Conservation (phyloP, 2,329 filamentous ascomycete genomes). For the Colletotrichum euphorbiae region DNA sequence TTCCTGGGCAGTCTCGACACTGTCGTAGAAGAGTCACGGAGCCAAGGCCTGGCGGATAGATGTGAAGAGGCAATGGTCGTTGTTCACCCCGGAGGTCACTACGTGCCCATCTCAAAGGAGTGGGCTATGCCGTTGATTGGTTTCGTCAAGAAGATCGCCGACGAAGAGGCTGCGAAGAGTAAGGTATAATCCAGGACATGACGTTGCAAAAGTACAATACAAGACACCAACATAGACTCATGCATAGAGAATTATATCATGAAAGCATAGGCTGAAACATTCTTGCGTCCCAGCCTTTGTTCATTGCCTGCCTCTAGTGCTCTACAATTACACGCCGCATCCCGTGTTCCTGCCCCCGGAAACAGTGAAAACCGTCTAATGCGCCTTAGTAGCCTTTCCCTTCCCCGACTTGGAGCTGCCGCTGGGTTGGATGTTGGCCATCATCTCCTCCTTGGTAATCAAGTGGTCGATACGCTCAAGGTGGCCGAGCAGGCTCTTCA, state of each 20-base stretch:
- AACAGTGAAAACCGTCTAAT: slow-evolving; percentile 40
- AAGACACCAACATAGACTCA: slow-evolving; percentile 31
- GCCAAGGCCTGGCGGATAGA: slow-evolving; percentile 72
- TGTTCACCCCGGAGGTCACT: slow-evolving; percentile 89
- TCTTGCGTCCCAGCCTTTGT: slow-evolving; percentile 33
- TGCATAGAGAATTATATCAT: slow-evolving; percentile 15
- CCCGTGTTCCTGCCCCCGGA: background rate
- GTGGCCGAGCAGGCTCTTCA: slow-evolving; percentile 89
- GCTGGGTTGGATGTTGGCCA: slow-evolving; percentile 90
- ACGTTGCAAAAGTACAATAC: too few relatives aligned
- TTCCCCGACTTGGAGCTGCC: slow-evolving; percentile 51
- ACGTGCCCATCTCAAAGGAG: slow-evolving; percentile 85
- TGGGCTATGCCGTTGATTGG: slow-evolving; percentile 81
- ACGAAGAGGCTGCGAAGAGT: slow-evolving; percentile 41
- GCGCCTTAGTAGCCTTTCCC: slow-evolving; percentile 54
- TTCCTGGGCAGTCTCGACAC: slow-evolving; percentile 87
- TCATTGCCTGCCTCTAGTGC: slow-evolving; percentile 40
- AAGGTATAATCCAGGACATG: slow-evolving; percentile 39
- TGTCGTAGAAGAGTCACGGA: slow-evolving; percentile 84
- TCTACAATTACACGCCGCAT: slow-evolving; percentile 40
- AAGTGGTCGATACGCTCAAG: slow-evolving; percentile 95
- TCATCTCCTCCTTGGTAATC: slow-evolving; percentile 99
- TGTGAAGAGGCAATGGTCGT: slow-evolving; percentile 67
- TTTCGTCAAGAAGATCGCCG: slow-evolving; percentile 68
- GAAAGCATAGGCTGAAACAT: slow-evolving; percentile 34